Conservation (phyloP, 257 asterid genomes). For the Capsicum pubescens region DNA sequence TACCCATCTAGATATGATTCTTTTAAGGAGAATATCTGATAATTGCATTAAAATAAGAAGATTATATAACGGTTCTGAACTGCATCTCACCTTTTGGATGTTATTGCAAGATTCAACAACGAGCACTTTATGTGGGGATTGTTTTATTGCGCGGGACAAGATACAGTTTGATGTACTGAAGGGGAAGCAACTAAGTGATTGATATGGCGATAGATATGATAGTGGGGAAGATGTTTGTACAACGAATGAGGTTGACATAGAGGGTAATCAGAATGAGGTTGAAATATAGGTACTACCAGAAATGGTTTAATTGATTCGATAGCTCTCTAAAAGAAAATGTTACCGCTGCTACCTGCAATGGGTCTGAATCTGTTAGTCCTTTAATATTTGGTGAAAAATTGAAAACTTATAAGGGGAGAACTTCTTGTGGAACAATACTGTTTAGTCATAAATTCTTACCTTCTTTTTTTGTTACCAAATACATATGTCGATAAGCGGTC, state of each 20-base stretch:
- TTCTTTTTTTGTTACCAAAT: too few relatives aligned
- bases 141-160: constrained; percentile 39
- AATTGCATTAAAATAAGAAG: not conserved
- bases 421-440: too few relatives aligned
- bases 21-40: constrained; percentile 7
- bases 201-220: constrained; percentile 72
- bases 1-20: not conserved
- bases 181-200: constrained; percentile 26
- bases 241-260: not conserved
- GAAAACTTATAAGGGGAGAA: too few relatives aligned
- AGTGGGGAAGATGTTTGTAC: constrained; percentile 52
- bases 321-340: too few relatives aligned
- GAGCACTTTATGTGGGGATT: constrained; percentile 71
- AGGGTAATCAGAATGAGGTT: too few relatives aligned
- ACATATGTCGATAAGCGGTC: too few relatives aligned
- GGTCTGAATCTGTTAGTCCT: not conserved
- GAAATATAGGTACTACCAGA: too few relatives aligned
- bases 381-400: too few relatives aligned
- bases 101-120: constrained; percentile 57
- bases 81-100: not conserved
- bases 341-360: not conserved
- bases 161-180: not conserved
- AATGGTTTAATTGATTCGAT: too few relatives aligned
- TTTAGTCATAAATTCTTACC: too few relatives aligned
- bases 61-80: not conserved